These are phyloP conservation scores for Globisporangium ultimum DNA, from an alignment of 352 stramenopile species.

Conservation along the genomic window DNA sequence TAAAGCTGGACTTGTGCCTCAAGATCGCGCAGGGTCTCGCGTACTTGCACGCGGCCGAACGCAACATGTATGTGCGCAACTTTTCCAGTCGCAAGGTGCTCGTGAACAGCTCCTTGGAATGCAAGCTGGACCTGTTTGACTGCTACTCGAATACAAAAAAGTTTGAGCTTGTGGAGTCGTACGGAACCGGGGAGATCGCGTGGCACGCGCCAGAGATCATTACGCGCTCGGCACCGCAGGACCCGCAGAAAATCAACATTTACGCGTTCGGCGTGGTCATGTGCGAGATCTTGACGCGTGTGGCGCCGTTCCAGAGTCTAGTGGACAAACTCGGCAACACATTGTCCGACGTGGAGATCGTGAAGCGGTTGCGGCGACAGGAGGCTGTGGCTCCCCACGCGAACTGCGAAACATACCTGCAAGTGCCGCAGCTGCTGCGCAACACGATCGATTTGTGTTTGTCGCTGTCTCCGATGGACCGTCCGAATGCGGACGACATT, in stretches of 20 bases:
- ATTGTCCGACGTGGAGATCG: conserved; percentile 47
- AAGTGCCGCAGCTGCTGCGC: conserved; percentile 31
- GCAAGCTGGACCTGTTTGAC: conserved; percentile 62
- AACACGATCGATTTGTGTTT: conserved; percentile 42
- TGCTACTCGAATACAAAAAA: conserved; percentile 38
- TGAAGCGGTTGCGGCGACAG: conserved; percentile 33
- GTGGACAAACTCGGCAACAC: conserved; percentile 46
- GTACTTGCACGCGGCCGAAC: conserved; percentile 54
- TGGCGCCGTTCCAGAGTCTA: conserved; percentile 39
- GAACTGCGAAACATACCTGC: conserved; percentile 30
- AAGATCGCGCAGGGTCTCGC: conserved; percentile 54
- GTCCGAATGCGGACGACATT: conserved; percentile 39
- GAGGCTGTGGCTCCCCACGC: conserved; percentile 41
- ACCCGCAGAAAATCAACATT: conserved; percentile 48
- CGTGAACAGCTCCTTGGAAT: conserved; percentile 35
- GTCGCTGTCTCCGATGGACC: conserved; percentile 51
- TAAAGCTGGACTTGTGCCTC: conserved; percentile 65
- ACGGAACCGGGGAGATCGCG: conserved; percentile 44
- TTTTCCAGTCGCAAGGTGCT: conserved; percentile 60
- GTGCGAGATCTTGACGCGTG: conserved; percentile 48
- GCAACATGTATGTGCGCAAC: conserved; percentile 40
- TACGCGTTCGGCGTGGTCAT: conserved; percentile 63
- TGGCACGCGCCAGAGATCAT: conserved; percentile 58
- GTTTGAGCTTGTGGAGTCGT: conserved; percentile 18
- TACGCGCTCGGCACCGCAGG: conserved; percentile 38